These are phyloP conservation scores for Phycomyces blakesleeanus DNA, from an alignment of 192 early-diverging fungal species.

Conservation along the genomic window DNA sequence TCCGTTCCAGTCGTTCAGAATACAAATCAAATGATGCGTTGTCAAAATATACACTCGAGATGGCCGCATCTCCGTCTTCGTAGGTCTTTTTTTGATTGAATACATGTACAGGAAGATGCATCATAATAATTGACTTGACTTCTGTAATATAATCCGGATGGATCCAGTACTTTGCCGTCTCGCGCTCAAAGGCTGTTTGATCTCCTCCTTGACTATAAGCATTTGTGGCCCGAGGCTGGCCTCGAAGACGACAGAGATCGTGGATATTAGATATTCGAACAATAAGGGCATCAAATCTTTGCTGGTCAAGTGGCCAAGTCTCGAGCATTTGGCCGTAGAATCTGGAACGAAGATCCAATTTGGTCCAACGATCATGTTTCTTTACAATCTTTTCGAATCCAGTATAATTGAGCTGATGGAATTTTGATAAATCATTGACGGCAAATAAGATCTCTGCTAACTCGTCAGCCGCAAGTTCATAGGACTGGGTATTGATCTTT, in stretches of 20 bases:
- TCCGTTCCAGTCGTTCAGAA: conserved; percentile 77
- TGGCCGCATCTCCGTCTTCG: conserved; percentile 80
- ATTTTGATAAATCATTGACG: conserved; percentile 75
- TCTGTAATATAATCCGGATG: conserved; percentile 95
- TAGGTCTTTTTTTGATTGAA: conserved; percentile 78
- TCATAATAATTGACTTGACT: conserved; percentile 88
- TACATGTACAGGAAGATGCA: conserved; percentile 87
- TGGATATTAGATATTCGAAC: conserved; percentile 18
- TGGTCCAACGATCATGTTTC: conserved; percentile 92
- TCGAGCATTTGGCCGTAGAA: conserved; percentile 69
- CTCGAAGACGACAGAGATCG: conserved; percentile 16
- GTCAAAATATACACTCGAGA: conserved; percentile 95
- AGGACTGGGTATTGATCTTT: conserved; percentile 42
- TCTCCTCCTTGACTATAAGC: conserved; percentile 24
- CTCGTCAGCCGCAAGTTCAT: conserved; percentile 43
- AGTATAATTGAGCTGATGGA: conserved; percentile 72
- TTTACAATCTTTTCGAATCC: conserved; percentile 92
- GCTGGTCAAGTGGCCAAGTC: conserved; percentile 66
- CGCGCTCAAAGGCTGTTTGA: conserved; percentile 35
- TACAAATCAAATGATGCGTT: conserved; percentile 90
- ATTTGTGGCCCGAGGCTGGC: conserved; percentile 11
- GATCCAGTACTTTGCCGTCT: conserved; percentile 92
- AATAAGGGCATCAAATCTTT: conserved; percentile 58
- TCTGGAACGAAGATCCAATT: conserved; percentile 62
- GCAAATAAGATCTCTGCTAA: conserved; percentile 69